Evolutionary conservation across 306 rosid genomes (phyloP).

Genomic region (Dryas alaskensis): DNA sequence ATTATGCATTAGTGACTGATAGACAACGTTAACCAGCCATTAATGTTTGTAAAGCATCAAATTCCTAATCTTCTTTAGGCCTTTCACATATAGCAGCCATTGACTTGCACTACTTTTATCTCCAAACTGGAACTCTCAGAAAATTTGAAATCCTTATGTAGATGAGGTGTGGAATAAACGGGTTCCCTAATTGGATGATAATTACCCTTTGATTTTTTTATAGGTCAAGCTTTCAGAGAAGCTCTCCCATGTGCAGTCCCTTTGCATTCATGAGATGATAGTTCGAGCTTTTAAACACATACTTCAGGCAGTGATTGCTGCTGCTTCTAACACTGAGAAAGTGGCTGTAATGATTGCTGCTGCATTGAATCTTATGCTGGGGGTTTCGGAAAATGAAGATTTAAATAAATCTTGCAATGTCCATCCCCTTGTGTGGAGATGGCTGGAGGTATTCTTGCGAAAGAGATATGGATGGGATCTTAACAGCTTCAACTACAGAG

Average conservation of each 20-base stretch:
- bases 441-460: constrained; percentile 75
- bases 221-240: constrained; percentile 97
- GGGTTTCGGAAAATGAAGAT: constrained; percentile 61
- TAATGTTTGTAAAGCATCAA: background rate
- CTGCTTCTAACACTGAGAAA: constrained; percentile 57
- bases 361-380: constrained; percentile 80
- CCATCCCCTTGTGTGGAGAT: constrained; percentile 75
- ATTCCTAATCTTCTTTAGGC: background rate
- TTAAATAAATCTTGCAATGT: constrained; percentile 48
- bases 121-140: constrained; percentile 15
- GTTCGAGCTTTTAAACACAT: constrained; percentile 97
- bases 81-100: background rate
- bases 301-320: constrained; percentile 83
- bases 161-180: constrained; percentile 13
- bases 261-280: constrained; percentile 96
- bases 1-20: background rate
- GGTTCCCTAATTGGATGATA: constrained; percentile 21
- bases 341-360: constrained; percentile 77
- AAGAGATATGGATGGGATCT: constrained; percentile 89
- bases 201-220: constrained; percentile 31
- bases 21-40: background rate
- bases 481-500: constrained; percentile 56
- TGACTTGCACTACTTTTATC: background rate
- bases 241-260: constrained; percentile 92
- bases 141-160: background rate